Conservation (phyloP, 495 filamentous ascomycete genomes). For the Aspergillus nanangensis region DNA sequence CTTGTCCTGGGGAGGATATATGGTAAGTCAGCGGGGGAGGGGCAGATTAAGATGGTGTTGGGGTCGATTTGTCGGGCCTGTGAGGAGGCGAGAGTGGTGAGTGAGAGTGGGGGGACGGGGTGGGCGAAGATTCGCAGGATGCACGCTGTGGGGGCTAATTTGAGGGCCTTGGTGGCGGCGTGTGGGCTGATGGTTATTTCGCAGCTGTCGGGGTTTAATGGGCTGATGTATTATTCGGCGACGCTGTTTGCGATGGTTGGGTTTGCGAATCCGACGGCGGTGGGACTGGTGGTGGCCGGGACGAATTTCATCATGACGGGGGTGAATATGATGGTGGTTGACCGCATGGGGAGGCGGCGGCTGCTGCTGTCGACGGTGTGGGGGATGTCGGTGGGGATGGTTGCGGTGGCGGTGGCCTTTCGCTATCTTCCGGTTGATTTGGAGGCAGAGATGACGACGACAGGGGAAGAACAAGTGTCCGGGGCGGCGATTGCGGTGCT, state of each 20-base stretch:
- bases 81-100: conserved; percentile 31
- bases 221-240: conserved; percentile 48
- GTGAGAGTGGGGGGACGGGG: conserved; percentile 23
- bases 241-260: conserved; percentile 51
- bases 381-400: conserved; percentile 39
- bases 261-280: conserved; percentile 46
- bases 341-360: conserved; percentile 43
- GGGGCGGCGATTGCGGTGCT: conserved; percentile 40
- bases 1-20: conserved; percentile 35
- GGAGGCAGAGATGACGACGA: conserved; percentile 19
- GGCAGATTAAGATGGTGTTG: conserved; percentile 36
- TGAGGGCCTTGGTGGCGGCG: conserved; percentile 46
- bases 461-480: conserved; percentile 17
- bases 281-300: conserved; percentile 46
- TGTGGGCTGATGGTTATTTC: conserved; percentile 47
- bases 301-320: conserved; percentile 52
- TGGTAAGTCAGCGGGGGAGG: conserved; percentile 25
- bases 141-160: conserved; percentile 40
- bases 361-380: conserved; percentile 46
- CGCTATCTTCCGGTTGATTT: conserved; percentile 44
- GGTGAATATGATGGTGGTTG: conserved; percentile 46
- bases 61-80: conserved; percentile 30
- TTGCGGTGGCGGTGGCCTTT: conserved; percentile 45
- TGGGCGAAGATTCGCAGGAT: conserved; percentile 42
- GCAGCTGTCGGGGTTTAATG: conserved; percentile 47